Evolutionary conservation across 192 early-diverging fungal species (phyloP), one percentile per base, ranked within the genome.

Genomic region (Hyaloraphidium curvatum): DNA sequence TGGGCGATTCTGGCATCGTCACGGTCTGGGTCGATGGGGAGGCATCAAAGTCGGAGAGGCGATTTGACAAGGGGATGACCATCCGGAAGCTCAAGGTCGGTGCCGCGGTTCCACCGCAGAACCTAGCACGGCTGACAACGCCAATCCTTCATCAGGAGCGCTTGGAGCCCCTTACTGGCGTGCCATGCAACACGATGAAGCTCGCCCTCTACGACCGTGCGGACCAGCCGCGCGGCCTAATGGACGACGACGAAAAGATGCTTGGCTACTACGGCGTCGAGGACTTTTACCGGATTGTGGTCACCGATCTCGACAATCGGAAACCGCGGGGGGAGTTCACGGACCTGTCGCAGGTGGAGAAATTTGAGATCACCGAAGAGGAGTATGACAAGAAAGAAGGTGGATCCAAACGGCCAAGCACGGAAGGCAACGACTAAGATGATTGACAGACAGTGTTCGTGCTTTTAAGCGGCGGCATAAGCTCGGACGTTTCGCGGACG

Each of bases 81-180:
- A 83, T 91, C 52, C 57, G 59, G 19, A 60, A 72, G 27, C 57
- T 91, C 28, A 90, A 87, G 70, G 85, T 86, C 64, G 3, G 55
- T 3, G 11, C 1, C 23, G 40, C 1, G 29, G n/a, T 35, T 19
- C 21, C 50, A 7, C 37, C 3, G 30, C 51, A 28, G 43, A 51
- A 28, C 59, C 17, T 17, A 26, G 59, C 53, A 27, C 59, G 55
- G 4, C 30, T 64, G 22, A 53, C 59, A 2, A 35, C n/a, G 31
- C 26, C 21, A 17, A 2, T 13, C 23, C 11, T 35, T 13, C 11
- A 17, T 59, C 31, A 88, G 75, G 67, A 71, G 31, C 83, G 87
- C 51, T 71, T 98, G 2, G 89, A 89, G 53, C 81, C 87, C 16
- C 87, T 98, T 35, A 93, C 90, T 0, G 94, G 94, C 28, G 81